Base-by-base conservation (phyloP, 2,329 filamentous ascomycete species). In the Trichoderma asperellum region DNA sequence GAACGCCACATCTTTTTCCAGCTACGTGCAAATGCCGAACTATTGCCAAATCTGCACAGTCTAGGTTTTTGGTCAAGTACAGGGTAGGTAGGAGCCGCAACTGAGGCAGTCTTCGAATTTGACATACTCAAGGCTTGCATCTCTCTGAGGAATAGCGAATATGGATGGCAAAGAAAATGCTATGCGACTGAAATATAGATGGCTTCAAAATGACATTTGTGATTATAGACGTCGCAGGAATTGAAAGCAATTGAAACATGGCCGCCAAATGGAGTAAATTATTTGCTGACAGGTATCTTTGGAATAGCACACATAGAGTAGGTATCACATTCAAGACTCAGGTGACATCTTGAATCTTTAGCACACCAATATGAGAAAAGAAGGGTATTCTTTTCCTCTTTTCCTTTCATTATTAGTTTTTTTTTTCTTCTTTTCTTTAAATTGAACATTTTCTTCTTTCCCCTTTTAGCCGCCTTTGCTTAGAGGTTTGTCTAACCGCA, bases 1-100 rank as follows among this genome's bases (percentile, higher is more conserved):
- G 62, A 65, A 47, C 62, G 62, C 62, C 62, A 49, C 62, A 65
- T 65, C 18, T n/a, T 21, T 57, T 27, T 11, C 2, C 62, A 32
- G 62, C 53, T 24, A 16, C 27, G 24, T 29, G 24, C 52, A 29
- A 55, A 55, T 52, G 4, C 4, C n/a, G 12, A 43, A 37, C 18
- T 16, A 43, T 18, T n/a, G 18, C n/a, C 47, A 21, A 10, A 52
- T 24, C 24, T n/a, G 18, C 14, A 52, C 47, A 29, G 52, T 16
- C 12, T 1, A 27, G 6, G 2, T 14, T 27, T 5, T 32, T 55
- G 24, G 12, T 24, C 14, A 5, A 12, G 21, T 49, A 11, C 47
- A 49, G 47, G 47, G 47, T 49, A 49, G 47, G 47, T 49, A 49
- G n/a, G 7, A 4, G 37, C 4, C 47, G 21, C 47, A 49, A 6